Evolutionary conservation across 805 yeast genomes (phyloP), one percentile per base, ranked within the genome.

Genomic region (Yarrowia yakushimensis): DNA sequence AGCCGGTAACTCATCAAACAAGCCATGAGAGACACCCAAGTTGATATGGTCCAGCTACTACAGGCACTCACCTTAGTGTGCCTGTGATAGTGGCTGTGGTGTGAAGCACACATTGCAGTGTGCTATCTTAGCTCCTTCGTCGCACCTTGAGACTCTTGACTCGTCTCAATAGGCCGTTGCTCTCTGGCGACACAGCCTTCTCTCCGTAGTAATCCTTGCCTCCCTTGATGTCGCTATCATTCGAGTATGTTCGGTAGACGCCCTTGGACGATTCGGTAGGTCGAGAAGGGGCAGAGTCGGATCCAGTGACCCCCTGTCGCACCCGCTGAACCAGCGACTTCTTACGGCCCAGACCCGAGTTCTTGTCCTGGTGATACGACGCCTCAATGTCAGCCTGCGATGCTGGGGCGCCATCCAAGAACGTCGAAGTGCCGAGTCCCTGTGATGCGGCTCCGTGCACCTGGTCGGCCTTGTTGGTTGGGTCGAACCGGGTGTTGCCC

Each of bases 401-500:
- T 4, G 97, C 99, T 13, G 98, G 98, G 0, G 97, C 94, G 34
- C 99, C 99, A 73, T 94, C 97, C 65, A 93, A 72, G 72, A 93
- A 93, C 0, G 99, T 93, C 1, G 97, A 82, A 0, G 93, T 83
- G 2, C 99, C 99, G 43, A 94, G 79, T 1, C 99, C 99, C 60
- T 87, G 80, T 0, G 97, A 88, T 2, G 88, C 81, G 52, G 83
- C 82, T 18, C 99, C 99, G 72, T 93, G 97, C 18, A 93, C 83
- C 27, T 88, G 88, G 27, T 79, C 80, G 31, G 89, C 83, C 69
- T 85, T 86, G 17, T 75, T 76, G 63, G 82, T 83, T 7, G 94
- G 81, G 73, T 92, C 96, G 68, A 92, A 86, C 83, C 82, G 41
- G 11, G 46, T 65, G 77, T 80, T 43, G 41, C 77, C 76, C 67